Conservation (phyloP, 2,329 filamentous ascomycete species). For the Calonectria crousiana region DNA sequence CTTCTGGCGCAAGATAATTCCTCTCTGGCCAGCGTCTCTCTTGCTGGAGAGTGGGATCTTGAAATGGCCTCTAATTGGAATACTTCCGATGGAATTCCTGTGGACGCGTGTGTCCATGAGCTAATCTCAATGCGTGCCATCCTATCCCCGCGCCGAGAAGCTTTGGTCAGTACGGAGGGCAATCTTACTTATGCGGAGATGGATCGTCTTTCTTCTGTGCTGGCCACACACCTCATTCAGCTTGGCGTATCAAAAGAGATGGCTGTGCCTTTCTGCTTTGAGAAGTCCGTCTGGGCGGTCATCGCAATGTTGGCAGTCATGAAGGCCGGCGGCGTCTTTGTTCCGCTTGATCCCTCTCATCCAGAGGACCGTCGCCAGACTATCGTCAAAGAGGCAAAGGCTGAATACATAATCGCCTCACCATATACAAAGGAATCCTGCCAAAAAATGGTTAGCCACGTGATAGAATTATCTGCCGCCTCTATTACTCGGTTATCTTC, state of each 20-base stretch:
- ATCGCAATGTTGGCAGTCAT: conserved; percentile 49
- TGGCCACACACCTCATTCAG: conserved; percentile 5
- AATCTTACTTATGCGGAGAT: conserved; percentile 37
- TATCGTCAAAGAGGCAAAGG: neutral
- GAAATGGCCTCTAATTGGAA: neutral
- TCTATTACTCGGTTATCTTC: neutral
- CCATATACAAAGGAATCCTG: neutral
- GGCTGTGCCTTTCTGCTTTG: conserved; percentile 24
- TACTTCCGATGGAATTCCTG: neutral
- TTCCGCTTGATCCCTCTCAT: conserved; percentile 51
- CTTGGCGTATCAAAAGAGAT: conserved; percentile 8
- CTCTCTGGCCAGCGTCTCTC: neutral
- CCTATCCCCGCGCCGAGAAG: conserved; percentile 19
- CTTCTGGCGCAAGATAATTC: neutral
- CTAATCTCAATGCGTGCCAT: conserved; percentile 30
- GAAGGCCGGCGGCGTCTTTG: conserved; percentile 47
- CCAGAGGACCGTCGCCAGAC: conserved; percentile 42
- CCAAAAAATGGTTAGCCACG: neutral
- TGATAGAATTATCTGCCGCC: neutral
- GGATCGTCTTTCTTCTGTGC: conserved; percentile 6
- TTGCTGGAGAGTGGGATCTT: conserved; percentile 6
- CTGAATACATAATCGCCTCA: neutral
- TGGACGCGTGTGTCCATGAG: conserved; percentile 30
- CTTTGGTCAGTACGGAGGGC: conserved; percentile 41
- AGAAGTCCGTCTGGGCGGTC: conserved; percentile 26